These are phyloP conservation scores for Bacidia gigantensis DNA, from an alignment of 495 filamentous ascomycete species.

Conservation along the genomic window DNA sequence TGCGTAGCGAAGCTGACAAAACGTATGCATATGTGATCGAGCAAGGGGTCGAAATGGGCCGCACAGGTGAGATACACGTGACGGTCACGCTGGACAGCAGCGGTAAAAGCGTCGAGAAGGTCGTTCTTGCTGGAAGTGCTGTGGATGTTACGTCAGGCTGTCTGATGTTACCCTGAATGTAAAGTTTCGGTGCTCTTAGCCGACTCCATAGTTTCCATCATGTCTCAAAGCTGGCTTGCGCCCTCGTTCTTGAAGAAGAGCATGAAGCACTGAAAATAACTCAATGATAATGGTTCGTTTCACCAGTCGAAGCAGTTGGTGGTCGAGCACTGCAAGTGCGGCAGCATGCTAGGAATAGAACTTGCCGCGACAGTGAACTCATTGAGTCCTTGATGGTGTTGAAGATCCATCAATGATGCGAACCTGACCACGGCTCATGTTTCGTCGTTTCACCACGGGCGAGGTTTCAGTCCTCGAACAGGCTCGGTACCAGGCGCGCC, in stretches of 20 bases:
- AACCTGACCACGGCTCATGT: background rate
- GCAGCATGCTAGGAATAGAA: background rate
- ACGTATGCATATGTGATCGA: slow-evolving; percentile 35
- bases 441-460: background rate
- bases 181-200: background rate
- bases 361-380: no score
- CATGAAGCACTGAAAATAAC: no score
- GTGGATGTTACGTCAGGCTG: slow-evolving; percentile 38
- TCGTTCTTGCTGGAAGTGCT: slow-evolving; percentile 39
- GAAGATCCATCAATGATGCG: no score
- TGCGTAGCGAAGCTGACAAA: slow-evolving; percentile 19
- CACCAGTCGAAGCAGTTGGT: no score
- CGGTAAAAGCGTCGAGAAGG: slow-evolving; percentile 25
- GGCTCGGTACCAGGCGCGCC: background rate
- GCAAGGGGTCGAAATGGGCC: slow-evolving; percentile 63
- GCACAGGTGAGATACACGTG: slow-evolving; percentile 40
- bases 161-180: slow-evolving; percentile 13
- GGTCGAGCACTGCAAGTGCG: no score
- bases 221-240: no score
- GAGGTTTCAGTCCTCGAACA: background rate
- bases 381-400: no score
- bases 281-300: no score
- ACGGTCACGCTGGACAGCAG: slow-evolving; percentile 24
- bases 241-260: no score
- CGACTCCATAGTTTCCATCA: no score